Base-by-base conservation (phyloP, 225 moss, liverwort and hornwort genomes). In the Climacium dendroides region DNA sequence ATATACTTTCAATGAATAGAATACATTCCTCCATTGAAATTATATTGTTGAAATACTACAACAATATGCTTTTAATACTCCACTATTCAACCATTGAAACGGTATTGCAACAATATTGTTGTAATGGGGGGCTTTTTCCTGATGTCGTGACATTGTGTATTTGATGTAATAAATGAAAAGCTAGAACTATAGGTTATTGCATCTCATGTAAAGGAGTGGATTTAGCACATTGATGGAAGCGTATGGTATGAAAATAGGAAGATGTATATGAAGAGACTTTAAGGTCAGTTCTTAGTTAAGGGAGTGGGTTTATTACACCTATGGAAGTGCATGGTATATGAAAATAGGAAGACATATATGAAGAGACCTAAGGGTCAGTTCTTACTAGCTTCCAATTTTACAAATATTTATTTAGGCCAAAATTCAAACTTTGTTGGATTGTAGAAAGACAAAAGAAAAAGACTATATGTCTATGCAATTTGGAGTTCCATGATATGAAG, bases 381-480 rank as follows among this genome's bases (percentile, higher is more conserved):
- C 4, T 17, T 13, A 67, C 3, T 23, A 13, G 3, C 23, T 67
- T 11, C 6, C 4, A 19, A 66, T 15, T 43, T 5, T 41, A 26
- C 0, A 43, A 0, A 5, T 43, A 26, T 15, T 15, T 43, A 15
- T 71, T 43, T 3, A 28, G 1, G 70, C 5, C 41, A 8, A 70
- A n/a, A 25, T 72, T 72, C 4, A 1, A 28, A 47, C 4, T 18
- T 73, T 29, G 2, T 48, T 47, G 5, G 10, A 73, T 19, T 48
- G 30, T 18, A 47, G 2, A 30, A 47, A 1, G 47, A 29, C 72
- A 47, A 29, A 3, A 25, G n/a, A 29, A 47, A 69, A 47, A 29
- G 10, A 29, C 0, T 18, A 2, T 4, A 11, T 11, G 30, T n/a
- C n/a, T n/a, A n/a, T 6, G 1, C 0, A 0, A 30, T 72, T 72